Conservation (phyloP, 75 land plant species). For the Gnetum montanum region DNA sequence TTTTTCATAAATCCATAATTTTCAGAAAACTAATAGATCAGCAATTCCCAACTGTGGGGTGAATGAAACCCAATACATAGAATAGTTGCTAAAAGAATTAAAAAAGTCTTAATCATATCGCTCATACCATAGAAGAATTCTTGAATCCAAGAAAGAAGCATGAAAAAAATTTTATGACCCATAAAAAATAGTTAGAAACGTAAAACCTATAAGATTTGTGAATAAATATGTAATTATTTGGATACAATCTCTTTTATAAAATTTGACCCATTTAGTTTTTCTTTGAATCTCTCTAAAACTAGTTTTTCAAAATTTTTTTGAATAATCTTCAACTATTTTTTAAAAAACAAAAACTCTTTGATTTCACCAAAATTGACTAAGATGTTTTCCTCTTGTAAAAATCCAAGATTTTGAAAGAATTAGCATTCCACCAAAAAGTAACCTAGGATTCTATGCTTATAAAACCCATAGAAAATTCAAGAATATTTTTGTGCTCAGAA, state of each 20-base stretch:
- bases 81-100: not conserved
- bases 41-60: constrained; percentile 5
- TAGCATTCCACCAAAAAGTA: not conserved
- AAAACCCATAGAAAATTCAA: not conserved
- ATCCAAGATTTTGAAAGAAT: not conserved
- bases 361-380: not conserved
- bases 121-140: not conserved
- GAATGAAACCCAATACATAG: constrained; percentile 5
- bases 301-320: not conserved
- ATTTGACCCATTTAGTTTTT: not conserved
- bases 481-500: not conserved
- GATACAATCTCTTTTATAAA: not conserved
- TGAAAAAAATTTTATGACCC: not conserved
- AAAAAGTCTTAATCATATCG: constrained; percentile 1
- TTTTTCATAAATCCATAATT: not conserved
- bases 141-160: constrained; percentile 4
- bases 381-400: not conserved
- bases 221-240: not conserved
- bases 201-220: not conserved
- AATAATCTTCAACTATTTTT: constrained; percentile 3
- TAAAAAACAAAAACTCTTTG: not conserved
- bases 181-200: not conserved
- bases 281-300: not conserved
- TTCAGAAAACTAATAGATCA: not conserved
- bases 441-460: not conserved